These are phyloP conservation scores for Tuber calosporum DNA, from an alignment of 495 filamentous ascomycete genomes.

Conservation along the genomic window DNA sequence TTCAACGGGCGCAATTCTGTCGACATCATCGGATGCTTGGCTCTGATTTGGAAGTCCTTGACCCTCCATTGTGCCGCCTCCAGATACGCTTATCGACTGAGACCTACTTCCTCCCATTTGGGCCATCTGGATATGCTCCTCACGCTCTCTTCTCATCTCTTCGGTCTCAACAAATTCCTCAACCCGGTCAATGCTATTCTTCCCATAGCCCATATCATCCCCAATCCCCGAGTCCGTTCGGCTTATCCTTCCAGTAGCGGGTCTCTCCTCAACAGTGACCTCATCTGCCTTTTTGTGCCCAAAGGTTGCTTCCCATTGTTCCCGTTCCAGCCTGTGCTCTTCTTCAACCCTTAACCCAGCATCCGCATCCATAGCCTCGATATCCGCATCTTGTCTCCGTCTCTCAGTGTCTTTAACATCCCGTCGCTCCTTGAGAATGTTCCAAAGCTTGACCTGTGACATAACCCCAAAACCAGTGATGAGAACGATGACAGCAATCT, in stretches of 20 bases:
- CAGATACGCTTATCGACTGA: slow-evolving; percentile 16
- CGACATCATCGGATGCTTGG: slow-evolving; percentile 35
- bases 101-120: slow-evolving; percentile 36
- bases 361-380: slow-evolving; percentile 64
- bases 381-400: slow-evolving; percentile 52
- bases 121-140: slow-evolving; percentile 43
- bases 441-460: slow-evolving; percentile 82
- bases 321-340: slow-evolving; percentile 58
- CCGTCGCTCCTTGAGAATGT: slow-evolving; percentile 67
- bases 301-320: slow-evolving; percentile 75
- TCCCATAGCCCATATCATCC: slow-evolving; percentile 36
- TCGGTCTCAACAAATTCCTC: slow-evolving; percentile 41
- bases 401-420: slow-evolving; percentile 54
- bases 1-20: slow-evolving; percentile 34
- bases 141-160: slow-evolving; percentile 39
- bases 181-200: slow-evolving; percentile 44
- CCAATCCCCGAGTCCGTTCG: slow-evolving; percentile 38
- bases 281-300: slow-evolving; percentile 48
- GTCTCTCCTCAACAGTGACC: slow-evolving; percentile 28
- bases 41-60: slow-evolving; percentile 9
- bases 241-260: slow-evolving; percentile 37
- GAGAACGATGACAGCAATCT: slow-evolving; percentile 70
- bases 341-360: slow-evolving; percentile 62
- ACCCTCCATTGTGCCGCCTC: neutral
- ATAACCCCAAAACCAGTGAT: slow-evolving; percentile 67